phyloP scores from a whole-genome alignment of 257 asterid genomes.

The Solanum arcanum region DNA sequence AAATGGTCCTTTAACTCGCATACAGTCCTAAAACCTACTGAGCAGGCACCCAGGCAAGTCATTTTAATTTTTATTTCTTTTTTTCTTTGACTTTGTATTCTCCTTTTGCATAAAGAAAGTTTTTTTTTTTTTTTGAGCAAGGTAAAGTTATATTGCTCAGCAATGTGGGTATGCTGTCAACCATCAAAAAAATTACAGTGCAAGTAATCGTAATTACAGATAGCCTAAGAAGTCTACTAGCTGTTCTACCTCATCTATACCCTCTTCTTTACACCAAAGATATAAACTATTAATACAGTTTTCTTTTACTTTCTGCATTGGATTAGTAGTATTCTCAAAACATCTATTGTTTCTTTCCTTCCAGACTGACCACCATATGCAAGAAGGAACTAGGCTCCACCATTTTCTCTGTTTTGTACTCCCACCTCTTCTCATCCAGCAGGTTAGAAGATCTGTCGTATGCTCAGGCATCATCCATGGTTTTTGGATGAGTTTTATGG shows the following conservation, averaged over 20 bases:
- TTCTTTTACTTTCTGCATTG: background rate
- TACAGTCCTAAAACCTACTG: constrained; percentile 72
- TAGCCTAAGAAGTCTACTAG: background rate
- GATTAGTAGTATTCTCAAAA: background rate
- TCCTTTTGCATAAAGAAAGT: background rate
- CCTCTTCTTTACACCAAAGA: background rate
- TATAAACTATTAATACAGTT: background rate
- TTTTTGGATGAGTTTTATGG: background rate
- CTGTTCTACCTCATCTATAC: background rate
- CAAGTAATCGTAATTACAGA: background rate
- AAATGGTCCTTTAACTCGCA: constrained; percentile 90
- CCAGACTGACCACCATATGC: background rate
- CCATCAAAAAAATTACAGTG: no score
- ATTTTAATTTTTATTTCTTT: background rate
- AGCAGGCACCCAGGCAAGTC: constrained; percentile 69
- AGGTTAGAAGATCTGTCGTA: background rate
- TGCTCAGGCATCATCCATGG: background rate
- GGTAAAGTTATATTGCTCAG: no score
- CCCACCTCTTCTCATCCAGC: background rate
- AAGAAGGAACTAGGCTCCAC: background rate
- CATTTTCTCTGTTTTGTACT: background rate
- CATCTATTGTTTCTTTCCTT: background rate
- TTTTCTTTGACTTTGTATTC: background rate
- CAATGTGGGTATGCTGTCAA: no score
- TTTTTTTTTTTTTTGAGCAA: no score